Evolutionary conservation across 2,329 filamentous ascomycete species (phyloP), one percentile per base, ranked within the genome.

Genomic region (Mycosphaerella sp.): DNA sequence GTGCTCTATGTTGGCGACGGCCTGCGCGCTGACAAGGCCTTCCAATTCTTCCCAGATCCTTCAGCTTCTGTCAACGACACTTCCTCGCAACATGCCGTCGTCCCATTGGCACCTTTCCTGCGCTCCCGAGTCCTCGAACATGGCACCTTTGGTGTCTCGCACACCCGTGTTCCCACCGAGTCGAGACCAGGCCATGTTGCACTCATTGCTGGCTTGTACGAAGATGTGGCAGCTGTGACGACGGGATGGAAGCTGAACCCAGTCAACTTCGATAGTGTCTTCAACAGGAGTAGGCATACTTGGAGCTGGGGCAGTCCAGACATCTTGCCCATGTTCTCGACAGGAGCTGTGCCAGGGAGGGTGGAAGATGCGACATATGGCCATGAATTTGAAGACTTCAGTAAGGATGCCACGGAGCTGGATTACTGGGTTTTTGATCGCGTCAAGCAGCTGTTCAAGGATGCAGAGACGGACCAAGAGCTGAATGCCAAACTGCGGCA

Each of bases 291-390:
- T 68, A 80, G 86, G 44, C 95, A 98, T 73, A 98, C 95, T 6
- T 98, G 93, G 93, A 95, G 91, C 71, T 98, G 93, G 93, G 93
- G 93, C 2, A 96, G 91, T 67, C 93, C 93, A 1, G 93, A 98
- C 72, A 98, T 98, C 65, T 74, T 98, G 61, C 88, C 88, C 51
- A 98, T 98, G 93, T 98, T 98, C 69, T 84, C 95, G 68, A 81
- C 90, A 54, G 93, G 93, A n/a, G 92, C 93, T 23, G 83, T 88
- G 8, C 86, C 88, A 0, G 91, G 92, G 6, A 80, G 86, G 59
- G 87, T 98, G 1, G 88, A 96, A 70, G 86, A 89, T n/a, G 86
- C 85, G 60, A 88, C 80, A 55, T 98, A 98, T 67, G 82, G 80
- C 8, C 79, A 86, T 38, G 91, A 96, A 59, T 82, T 84, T 34